phyloP scores from a whole-genome alignment of 176 grass and related monocot species.

The Cenchrus purpureus region DNA sequence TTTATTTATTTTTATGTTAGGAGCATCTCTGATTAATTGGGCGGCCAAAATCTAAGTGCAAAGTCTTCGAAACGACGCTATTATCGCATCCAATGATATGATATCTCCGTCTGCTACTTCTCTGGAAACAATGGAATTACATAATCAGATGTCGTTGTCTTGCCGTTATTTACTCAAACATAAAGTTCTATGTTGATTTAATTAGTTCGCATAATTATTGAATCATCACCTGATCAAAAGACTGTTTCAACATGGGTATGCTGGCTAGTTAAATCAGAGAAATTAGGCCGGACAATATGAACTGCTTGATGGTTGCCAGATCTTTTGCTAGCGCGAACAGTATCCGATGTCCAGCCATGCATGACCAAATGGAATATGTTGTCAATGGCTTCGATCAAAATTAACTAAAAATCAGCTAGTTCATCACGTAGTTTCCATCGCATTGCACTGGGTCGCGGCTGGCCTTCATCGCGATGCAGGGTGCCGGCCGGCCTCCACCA shows the following conservation, averaged over 20 bases:
- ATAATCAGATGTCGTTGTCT: constrained; percentile 24
- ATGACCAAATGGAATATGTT: constrained; percentile 10
- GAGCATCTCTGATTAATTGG: constrained; percentile 9
- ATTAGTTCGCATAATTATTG: neutral
- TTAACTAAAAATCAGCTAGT: neutral
- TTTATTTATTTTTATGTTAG: neutral
- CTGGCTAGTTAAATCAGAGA: constrained; percentile 6
- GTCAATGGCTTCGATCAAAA: neutral
- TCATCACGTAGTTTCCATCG: neutral
- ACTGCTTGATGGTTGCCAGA: neutral
- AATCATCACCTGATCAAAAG: constrained; percentile 10
- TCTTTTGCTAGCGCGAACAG: neutral
- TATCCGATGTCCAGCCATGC: constrained; percentile 15
- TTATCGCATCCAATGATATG: constrained; percentile 40
- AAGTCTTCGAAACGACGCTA: neutral
- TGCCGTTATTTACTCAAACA: constrained; percentile 34
- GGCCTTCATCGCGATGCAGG: too few relatives aligned
- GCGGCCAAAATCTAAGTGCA: constrained; percentile 32
- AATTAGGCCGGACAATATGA: constrained; percentile 14
- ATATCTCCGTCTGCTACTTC: constrained; percentile 33
- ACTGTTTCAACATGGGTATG: constrained; percentile 27
- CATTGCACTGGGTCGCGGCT: too few relatives aligned
- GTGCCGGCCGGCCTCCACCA: too few relatives aligned
- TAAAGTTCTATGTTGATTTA: neutral
- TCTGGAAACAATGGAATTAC: constrained; percentile 38